A percentile compares a stretch with the other conserved stretches of the same genome.
These are phyloP conservation scores for Spinellus fusiger DNA, from an alignment of 192 early-diverging fungal species.

Conservation along the genomic window DNA sequence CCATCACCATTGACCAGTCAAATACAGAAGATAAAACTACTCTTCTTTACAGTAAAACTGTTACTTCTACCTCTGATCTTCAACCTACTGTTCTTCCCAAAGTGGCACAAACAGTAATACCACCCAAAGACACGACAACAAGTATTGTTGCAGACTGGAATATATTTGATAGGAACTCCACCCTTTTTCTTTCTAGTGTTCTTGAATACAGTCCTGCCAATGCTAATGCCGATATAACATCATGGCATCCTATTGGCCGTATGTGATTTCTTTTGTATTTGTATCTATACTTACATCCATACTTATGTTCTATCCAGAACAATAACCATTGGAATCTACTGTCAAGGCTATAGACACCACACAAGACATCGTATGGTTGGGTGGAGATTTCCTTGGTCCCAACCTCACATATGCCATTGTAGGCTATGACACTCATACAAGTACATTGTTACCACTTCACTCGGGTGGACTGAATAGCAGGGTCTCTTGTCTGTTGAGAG, in stretches of 20 bases:
- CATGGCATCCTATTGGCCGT: conserved; percentile 21
- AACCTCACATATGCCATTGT: conserved; percentile 39
- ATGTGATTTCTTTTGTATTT: neutral
- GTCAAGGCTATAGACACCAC: conserved; percentile 42
- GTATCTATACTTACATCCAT: neutral
- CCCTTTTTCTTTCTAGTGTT: conserved; percentile 16
- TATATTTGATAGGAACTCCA: conserved; percentile 17
- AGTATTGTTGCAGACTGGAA: conserved; percentile 24
- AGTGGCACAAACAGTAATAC: conserved; percentile 9
- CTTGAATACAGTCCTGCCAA: conserved; percentile 22
- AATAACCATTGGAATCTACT: conserved; percentile 43
- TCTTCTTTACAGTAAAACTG: conserved; percentile 21
- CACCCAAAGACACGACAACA: neutral
- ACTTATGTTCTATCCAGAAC: conserved; percentile 4
- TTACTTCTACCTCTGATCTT: conserved; percentile 2
- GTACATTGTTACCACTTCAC: neutral
- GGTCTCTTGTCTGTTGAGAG: neutral
- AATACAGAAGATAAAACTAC: conserved; percentile 11
- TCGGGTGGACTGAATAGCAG: neutral
- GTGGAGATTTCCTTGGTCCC: conserved; percentile 47
- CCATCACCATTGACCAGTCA: conserved; percentile 19
- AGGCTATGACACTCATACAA: conserved; percentile 34
- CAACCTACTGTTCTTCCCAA: conserved; percentile 11
- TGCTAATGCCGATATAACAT: neutral
- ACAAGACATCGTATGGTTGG: conserved; percentile 34